These are phyloP conservation scores for Vaccinium macrocarpon DNA, from an alignment of 148 eudicot genomes.

Conservation along the genomic window DNA sequence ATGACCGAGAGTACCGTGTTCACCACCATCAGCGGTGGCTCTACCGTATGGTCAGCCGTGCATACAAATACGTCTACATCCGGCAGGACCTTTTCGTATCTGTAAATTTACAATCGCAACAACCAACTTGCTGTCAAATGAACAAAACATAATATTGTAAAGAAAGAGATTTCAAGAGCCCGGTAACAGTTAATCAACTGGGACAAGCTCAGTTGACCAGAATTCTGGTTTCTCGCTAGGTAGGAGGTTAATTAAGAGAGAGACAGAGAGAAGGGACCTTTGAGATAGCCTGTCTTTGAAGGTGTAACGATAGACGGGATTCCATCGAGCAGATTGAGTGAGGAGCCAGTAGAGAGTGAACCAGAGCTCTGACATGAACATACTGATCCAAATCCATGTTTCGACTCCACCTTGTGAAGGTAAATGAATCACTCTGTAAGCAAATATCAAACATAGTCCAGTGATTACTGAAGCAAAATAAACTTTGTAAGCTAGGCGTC, in stretches of 20 bases:
- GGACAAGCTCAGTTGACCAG: no score
- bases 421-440: conserved; percentile 17
- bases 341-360: conserved; percentile 27
- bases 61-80: conserved; percentile 18
- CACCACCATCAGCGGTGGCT: conserved; percentile 23
- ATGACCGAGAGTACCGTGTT: conserved; percentile 19
- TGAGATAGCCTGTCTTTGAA: conserved; percentile 26
- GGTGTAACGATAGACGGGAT: conserved; percentile 24
- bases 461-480: conserved; percentile 16
- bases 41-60: conserved; percentile 18
- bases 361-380: conserved; percentile 27
- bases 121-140: not conserved
- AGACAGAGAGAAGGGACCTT: conserved; percentile 14
- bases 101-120: not conserved
- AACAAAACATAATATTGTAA: not conserved
- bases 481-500: not conserved
- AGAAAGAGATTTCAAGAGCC: no score
- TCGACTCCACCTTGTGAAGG: conserved; percentile 1
- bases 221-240: no score
- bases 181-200: no score
- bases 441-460: conserved; percentile 17
- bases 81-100: conserved; percentile 4
- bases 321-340: conserved; percentile 23
- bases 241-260: not conserved
- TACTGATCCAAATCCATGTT: conserved; percentile 23